A percentile compares a stretch with the other conserved stretches of the same genome.
Conservation (phyloP, 2,329 filamentous ascomycete genomes). For the Fusarium guadeloupense region DNA sequence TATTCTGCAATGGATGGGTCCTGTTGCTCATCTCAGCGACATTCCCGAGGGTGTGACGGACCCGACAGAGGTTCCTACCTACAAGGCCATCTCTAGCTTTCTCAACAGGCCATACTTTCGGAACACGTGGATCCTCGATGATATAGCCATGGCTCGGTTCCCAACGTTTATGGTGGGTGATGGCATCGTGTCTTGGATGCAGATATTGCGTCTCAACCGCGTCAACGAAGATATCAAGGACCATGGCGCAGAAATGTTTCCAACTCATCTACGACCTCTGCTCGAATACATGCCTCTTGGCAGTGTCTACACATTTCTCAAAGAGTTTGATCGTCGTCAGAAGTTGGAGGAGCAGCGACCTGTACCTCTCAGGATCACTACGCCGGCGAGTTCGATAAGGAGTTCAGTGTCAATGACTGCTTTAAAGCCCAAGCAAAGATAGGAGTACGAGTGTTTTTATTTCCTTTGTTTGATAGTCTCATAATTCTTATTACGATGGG, state of each 20-base stretch:
- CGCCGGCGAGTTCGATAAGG: conserved; percentile 30
- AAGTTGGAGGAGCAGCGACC: conserved; percentile 14
- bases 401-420: conserved; percentile 33
- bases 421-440: conserved; percentile 3
- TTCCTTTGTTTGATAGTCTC: neutral
- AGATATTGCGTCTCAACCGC: conserved; percentile 37
- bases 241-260: conserved; percentile 37
- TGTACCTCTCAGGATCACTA: neutral
- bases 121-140: conserved; percentile 39
- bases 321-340: conserved; percentile 36
- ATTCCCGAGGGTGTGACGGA: conserved; percentile 38
- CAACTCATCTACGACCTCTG: conserved; percentile 25
- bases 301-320: conserved; percentile 36
- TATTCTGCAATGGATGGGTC: conserved; percentile 36
- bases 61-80: conserved; percentile 34
- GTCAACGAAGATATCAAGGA: conserved; percentile 40
- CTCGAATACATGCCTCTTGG: conserved; percentile 37
- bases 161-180: conserved; percentile 36
- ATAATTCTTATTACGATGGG: neutral
- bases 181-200: conserved; percentile 40
- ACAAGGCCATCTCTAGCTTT: conserved; percentile 34
- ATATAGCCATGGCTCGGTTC: conserved; percentile 35
- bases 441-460: neutral
- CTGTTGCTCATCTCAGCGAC: conserved; percentile 36
- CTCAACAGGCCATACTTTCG: conserved; percentile 38